Evolutionary conservation across 1,284 basidiomycete species (phyloP).

Genomic region (Agaricales sp.): DNA sequence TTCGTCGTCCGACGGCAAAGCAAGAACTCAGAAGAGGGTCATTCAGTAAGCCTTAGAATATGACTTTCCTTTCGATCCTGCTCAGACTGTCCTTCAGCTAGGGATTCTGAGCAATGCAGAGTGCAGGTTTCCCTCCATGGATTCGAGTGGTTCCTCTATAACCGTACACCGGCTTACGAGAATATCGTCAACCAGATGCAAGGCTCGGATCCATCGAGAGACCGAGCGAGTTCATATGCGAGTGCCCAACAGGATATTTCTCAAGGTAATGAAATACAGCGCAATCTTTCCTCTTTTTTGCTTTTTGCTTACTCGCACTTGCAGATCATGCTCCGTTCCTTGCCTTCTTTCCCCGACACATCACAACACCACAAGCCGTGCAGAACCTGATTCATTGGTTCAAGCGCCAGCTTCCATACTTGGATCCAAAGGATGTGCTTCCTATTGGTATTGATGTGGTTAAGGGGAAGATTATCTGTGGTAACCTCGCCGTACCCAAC

Average conservation of each 20-base stretch:
- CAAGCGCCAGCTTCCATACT: constrained; percentile 49
- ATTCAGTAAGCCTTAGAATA: constrained; percentile 27
- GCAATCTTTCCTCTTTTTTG: constrained; percentile 8
- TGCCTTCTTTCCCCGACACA: constrained; percentile 20
- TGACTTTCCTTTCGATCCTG: constrained; percentile 12
- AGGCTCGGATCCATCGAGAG: neutral
- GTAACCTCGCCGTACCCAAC: constrained; percentile 76
- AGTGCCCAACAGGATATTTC: constrained; percentile 17
- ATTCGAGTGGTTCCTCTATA: constrained; percentile 86
- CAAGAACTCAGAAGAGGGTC: constrained; percentile 51
- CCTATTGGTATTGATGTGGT: constrained; percentile 69
- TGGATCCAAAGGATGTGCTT: constrained; percentile 71
- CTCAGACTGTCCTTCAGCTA: constrained; percentile 23
- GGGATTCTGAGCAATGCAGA: constrained; percentile 58
- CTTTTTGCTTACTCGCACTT: constrained; percentile 13
- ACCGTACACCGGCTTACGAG: constrained; percentile 81
- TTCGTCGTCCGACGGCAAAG: constrained; percentile 57
- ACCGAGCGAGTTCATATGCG: constrained; percentile 13
- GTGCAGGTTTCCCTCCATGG: constrained; percentile 74
- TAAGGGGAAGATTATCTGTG: constrained; percentile 72
- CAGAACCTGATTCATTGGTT: constrained; percentile 38
- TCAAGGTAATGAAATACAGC: constrained; percentile 17
- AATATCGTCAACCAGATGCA: constrained; percentile 70
- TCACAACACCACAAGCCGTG: constrained; percentile 34
- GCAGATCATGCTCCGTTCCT: constrained; percentile 17